Evolutionary conservation across 768 basidiomycete species (phyloP), one percentile per base, ranked within the genome.

Genomic region (Termitomyces sp.): DNA sequence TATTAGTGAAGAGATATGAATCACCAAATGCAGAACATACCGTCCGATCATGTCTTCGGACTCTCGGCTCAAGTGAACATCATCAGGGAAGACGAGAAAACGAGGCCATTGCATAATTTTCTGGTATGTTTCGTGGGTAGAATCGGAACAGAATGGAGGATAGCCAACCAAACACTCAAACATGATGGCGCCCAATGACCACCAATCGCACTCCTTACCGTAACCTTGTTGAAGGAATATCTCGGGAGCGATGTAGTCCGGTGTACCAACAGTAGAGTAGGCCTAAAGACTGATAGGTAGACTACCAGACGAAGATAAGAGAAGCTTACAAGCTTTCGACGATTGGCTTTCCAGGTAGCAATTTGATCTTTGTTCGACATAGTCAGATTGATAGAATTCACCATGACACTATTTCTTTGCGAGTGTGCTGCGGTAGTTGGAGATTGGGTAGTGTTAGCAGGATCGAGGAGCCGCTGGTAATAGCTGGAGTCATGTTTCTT

Each of bases 171-270:
- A 77, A 72, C 91, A 97, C 74, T 98, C 96, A 71, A 97, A 99
- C 90, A 93, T 95, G 77, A 98, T 98, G 18, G 95, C 93, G 5
- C 97, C 97, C 30, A 98, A 81, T 8, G 95, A 97, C 97, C 97
- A 99, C 95, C 95, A 98, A 72, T 99, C 97, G 68, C 95, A 98
- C 72, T 96, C 95, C 67, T 95, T 93, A 24, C 93, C 94, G 70
- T 98, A 98, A n/a, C 97, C 97, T 69, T 92, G 88, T 70, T 95
- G 93, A 59, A 89, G 72, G 80, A 98, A 98, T 67, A 98, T 97
- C 71, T 98, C 95, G 0, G 95, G 95, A 3, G 96, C 94, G 65
- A 98, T 97, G 72, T 97, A 84, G 72, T 98, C 96, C 4, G 95
- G 95, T 26, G 95, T 98, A 40, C 95, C 95, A 61, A 98, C 96